These are phyloP conservation scores for Anisodus tanguticus DNA, from an alignment of 257 asterid genomes.

Conservation along the genomic window DNA sequence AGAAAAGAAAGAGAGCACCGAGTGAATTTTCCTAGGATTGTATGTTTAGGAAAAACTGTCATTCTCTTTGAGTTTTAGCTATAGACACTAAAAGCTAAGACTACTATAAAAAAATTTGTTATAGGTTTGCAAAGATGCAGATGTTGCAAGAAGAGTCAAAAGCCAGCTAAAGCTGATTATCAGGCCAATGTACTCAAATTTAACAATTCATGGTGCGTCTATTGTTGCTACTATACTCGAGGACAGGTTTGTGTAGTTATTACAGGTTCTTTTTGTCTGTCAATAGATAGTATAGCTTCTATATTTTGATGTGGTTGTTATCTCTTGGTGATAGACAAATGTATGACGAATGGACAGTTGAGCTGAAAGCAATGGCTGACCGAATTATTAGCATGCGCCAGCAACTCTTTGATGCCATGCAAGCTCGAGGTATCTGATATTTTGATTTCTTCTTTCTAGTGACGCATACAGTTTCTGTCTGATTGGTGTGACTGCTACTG, in stretches of 20 bases:
- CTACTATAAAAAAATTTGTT: background rate
- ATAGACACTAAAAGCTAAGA: background rate
- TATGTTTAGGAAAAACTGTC: background rate
- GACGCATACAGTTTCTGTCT: background rate
- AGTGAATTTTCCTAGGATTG: background rate
- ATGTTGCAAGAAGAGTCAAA: constrained; percentile 70
- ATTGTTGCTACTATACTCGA: constrained; percentile 72
- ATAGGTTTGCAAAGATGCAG: constrained; percentile 69
- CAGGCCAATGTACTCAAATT: constrained; percentile 88
- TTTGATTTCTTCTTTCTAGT: constrained; percentile 14
- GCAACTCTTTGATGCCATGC: constrained; percentile 68
- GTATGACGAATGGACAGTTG: constrained; percentile 76
- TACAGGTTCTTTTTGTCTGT: background rate
- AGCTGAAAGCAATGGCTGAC: constrained; percentile 88
- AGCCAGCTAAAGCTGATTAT: constrained; percentile 80
- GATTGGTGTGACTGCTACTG: constrained; percentile 3
- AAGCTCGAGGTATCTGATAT: constrained; percentile 54
- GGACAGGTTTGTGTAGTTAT: constrained; percentile 51
- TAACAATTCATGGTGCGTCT: constrained; percentile 83
- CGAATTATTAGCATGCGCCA: constrained; percentile 84
- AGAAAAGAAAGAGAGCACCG: background rate
- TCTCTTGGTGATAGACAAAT: constrained; percentile 47
- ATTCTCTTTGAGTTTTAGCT: background rate
- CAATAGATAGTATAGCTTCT: background rate
- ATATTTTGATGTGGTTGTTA: background rate